phyloP scores from a whole-genome alignment of 176 grass and related monocot genomes.

The Musa itinerans region DNA sequence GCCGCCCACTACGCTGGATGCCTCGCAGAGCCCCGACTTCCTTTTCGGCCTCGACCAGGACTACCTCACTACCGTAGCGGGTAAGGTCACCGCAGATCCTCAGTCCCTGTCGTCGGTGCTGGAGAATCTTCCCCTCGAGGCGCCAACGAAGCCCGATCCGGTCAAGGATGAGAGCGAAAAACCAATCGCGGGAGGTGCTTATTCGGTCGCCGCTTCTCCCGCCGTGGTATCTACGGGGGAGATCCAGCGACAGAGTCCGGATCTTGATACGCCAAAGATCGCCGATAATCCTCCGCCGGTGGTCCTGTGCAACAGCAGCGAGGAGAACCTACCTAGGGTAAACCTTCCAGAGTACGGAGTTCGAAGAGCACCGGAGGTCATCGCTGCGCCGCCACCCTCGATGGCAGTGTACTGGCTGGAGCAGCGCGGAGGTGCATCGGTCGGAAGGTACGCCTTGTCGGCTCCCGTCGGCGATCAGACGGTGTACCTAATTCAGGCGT shows the following conservation, averaged over 20 bases:
- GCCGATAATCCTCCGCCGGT: conserved; percentile 31
- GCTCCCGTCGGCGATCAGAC: conserved; percentile 9
- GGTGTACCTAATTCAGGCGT: conserved; percentile 1
- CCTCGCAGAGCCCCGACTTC: conserved; percentile 41
- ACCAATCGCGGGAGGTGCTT: neutral
- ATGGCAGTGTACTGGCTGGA: conserved; percentile 26
- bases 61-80: conserved; percentile 59
- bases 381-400: neutral
- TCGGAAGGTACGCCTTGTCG: conserved; percentile 7
- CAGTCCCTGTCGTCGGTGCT: conserved; percentile 16
- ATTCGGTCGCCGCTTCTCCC: conserved; percentile 18
- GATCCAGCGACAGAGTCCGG: conserved; percentile 62
- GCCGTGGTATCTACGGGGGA: conserved; percentile 39
- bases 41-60: conserved; percentile 70
- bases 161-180: conserved; percentile 14
- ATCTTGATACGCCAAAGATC: conserved; percentile 56
- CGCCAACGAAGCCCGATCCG: conserved; percentile 44
- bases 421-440: conserved; percentile 25
- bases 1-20: conserved; percentile 5
- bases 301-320: conserved; percentile 46
- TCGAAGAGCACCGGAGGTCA: conserved; percentile 55
- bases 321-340: conserved; percentile 57
- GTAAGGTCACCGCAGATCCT: conserved; percentile 57
- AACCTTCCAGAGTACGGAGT: conserved; percentile 38
- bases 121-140: conserved; percentile 48